Conservation (phyloP, 257 asterid species). For the Schizonepeta tenuifolia region DNA sequence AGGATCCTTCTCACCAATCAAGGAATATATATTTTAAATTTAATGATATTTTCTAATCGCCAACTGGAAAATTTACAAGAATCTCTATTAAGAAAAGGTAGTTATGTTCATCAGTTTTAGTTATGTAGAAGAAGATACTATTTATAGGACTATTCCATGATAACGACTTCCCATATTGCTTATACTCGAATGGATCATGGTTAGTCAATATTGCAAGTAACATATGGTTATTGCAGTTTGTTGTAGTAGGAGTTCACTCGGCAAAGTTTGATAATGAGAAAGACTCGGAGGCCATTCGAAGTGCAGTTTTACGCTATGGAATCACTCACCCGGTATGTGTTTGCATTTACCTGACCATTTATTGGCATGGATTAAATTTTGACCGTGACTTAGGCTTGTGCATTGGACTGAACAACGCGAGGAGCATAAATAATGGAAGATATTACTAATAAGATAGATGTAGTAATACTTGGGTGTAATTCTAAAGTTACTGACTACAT, state of each 20-base stretch:
- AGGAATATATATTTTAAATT: neutral
- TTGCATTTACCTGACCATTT: neutral
- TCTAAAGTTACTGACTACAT: neutral
- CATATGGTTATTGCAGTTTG: conserved; percentile 64
- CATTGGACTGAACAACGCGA: neutral
- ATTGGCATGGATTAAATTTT: conserved; percentile 13
- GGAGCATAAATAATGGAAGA: neutral
- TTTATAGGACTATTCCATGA: neutral
- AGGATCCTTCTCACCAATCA: neutral
- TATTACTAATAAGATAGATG: neutral
- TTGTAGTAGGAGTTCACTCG: conserved; percentile 95
- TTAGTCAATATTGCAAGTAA: conserved; percentile 27
- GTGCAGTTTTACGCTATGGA: conserved; percentile 91
- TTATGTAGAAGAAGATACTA: neutral
- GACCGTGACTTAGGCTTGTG: neutral
- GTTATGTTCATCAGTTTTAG: neutral
- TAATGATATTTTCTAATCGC: neutral
- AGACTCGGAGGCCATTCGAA: conserved; percentile 92
- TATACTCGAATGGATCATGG: conserved; percentile 19
- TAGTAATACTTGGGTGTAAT: neutral
- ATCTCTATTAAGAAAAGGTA: neutral
- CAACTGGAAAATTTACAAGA: neutral
- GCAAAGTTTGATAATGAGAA: conserved; percentile 98
- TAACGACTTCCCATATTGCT: conserved; percentile 20
- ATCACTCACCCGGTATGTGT: conserved; percentile 87